Conservation (phyloP, 495 filamentous ascomycete genomes). For the Wilcoxina mikolae region DNA sequence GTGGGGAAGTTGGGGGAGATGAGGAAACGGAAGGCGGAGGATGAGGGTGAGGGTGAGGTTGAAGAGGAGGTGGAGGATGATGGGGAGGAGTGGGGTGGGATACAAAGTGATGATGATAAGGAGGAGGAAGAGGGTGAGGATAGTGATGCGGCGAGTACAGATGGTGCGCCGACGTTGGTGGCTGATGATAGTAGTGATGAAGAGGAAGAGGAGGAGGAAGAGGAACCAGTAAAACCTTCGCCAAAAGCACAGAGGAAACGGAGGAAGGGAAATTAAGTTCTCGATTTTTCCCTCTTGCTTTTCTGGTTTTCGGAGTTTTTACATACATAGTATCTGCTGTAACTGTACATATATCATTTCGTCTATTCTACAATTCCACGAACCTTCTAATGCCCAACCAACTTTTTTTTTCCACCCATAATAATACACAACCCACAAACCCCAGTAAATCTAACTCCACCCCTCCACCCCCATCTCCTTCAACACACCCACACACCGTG, state of each 20-base stretch:
- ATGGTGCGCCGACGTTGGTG: conserved; percentile 20
- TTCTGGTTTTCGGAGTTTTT: too few relatives aligned
- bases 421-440: not conserved
- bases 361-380: not conserved
- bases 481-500: conserved; percentile 57
- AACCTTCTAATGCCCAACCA: not conserved
- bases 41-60: conserved; percentile 24
- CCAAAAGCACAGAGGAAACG: conserved; percentile 9
- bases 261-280: conserved; percentile 12
- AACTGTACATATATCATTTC: too few relatives aligned
- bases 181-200: not conserved
- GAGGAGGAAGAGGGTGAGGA: not conserved
- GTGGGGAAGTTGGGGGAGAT: conserved; percentile 45
- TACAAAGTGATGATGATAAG: not conserved
- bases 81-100: too few relatives aligned
- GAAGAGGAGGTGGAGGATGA: not conserved
- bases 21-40: conserved; percentile 40
- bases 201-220: conserved; percentile 22
- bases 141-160: conserved; percentile 12
- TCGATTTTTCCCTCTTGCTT: conserved; percentile 5
- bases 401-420: not conserved
- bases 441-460: not conserved
- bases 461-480: conserved; percentile 27
- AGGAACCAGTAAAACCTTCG: conserved; percentile 24
- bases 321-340: too few relatives aligned